Evolutionary conservation across 768 basidiomycete species (phyloP), one percentile per base, ranked within the genome.

Genomic region (Scleroderma citrinum): DNA sequence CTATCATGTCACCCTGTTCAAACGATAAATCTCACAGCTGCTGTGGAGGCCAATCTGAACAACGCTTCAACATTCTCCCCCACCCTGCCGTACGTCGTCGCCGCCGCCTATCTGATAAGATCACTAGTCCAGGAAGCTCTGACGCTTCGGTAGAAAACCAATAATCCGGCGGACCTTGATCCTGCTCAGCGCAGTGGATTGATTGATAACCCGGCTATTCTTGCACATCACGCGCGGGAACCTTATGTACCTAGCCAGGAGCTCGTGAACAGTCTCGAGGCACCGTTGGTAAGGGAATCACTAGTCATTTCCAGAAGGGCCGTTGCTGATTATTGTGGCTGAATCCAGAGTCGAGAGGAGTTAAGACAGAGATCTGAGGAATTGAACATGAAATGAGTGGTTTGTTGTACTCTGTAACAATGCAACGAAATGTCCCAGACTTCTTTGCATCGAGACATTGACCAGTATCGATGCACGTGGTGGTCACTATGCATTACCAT

Each of bases 151-250:
- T 50, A 85, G 82, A 81, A 74, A 69, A 69, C 77, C 5, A 83
- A 85, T 53, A 70, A 85, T 55, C 82, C 82, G 13, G 68, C 71
- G 10, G 78, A 83, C 57, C 72, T 78, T 30, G 69, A 70, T 46
- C 52, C 62, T 2, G 60, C 64, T 12, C 64, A 68, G 50, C 61
- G 59, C 20, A 68, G 68, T 3, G 62, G 65, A 8, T 53, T 77
- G 49, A 69, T 57, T 37, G 59, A 59, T 44, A 71, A 74, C 44
- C 71, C 72, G 0, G 69, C 69, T 16, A 52, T 71, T 35, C 55
- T 64, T 20, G 76, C 76, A 13, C 73, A 76, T 67, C 74, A 76
- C 39, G 74, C 77, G 3, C 74, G 70, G 24, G 81, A 64, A 4
- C 81, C 82, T 2, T 63, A 77, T 46, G 57, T 82, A 20, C 81